These are phyloP conservation scores for Pseudozyma pruni DNA, from an alignment of 1,284 basidiomycete species.

Conservation along the genomic window DNA sequence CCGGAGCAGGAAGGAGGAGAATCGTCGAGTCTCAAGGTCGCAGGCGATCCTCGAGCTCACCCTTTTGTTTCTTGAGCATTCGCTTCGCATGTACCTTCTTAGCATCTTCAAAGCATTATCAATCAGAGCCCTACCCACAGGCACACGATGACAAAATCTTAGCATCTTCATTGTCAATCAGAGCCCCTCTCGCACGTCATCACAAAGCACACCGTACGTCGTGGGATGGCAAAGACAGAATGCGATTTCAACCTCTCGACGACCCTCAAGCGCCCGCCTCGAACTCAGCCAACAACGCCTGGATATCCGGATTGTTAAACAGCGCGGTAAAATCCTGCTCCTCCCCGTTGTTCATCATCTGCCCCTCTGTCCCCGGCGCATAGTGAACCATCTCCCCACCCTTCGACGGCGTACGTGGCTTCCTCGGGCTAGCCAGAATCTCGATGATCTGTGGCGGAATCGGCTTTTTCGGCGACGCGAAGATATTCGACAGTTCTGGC, in stretches of 20 bases:
- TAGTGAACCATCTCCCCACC: constrained; percentile 9
- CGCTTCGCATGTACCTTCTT: too few species aligned
- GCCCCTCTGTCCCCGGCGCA: neutral
- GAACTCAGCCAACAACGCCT: constrained; percentile 43
- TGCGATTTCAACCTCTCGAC: neutral
- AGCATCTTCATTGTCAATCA: too few species aligned
- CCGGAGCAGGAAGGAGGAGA: too few species aligned
- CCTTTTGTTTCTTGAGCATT: too few species aligned
- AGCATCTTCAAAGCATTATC: too few species aligned
- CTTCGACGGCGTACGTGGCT: neutral
- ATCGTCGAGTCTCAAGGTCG: too few species aligned
- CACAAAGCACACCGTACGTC: too few species aligned
- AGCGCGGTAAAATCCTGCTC: constrained; percentile 28
- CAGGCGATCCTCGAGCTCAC: too few species aligned
- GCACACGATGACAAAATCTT: too few species aligned
- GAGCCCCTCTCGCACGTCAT: too few species aligned
- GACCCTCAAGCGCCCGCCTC: neutral
- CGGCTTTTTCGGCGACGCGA: constrained; percentile 28
- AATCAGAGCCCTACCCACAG: too few species aligned
- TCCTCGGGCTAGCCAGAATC: constrained; percentile 24
- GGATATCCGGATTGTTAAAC: constrained; percentile 47
- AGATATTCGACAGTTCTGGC: constrained; percentile 27
- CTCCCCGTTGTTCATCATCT: neutral
- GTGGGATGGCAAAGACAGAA: neutral
- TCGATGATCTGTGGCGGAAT: constrained; percentile 35